Evolutionary conservation across 2,329 filamentous ascomycete species (phyloP), one percentile per base, ranked within the genome.

Genomic region (Scolecobasidium constrictum): DNA sequence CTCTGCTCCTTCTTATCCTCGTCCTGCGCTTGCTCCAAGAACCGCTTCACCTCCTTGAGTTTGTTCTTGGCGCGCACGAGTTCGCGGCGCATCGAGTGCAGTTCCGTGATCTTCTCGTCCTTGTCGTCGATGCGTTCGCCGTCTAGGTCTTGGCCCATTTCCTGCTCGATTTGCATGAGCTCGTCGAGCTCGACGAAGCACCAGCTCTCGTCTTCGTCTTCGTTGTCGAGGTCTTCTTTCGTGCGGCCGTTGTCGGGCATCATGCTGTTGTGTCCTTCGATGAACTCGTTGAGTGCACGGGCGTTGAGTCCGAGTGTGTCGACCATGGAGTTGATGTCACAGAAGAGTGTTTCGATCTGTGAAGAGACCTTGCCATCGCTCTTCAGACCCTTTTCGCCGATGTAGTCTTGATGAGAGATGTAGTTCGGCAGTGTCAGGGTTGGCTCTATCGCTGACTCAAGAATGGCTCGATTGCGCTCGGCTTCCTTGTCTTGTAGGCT

Each of bases 271-370:
- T 93, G 83, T 5, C 81, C 85, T 43, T 75, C 70, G 35, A 88
- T 61, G 52, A 74, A 81, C 0, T 70, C 66, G 16, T 68, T 61
- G 34, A 81, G 53, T 5, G 72, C 78, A 13, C 90, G 75, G 4
- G 84, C 78, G 56, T 96, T 96, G 39, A 95, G 73, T 7, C 90
- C 90, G 33, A 96, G 67, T 0, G 85, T 90, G 53, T 95, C 86
- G 35, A 98, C 80, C 92, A 96, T 98, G 11, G 84, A 84, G 59
- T 92, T 90, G 57, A 90, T 84, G 53, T 90, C 85, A 35, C 82
- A 75, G 58, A 85, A 92, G 40, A 72, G 55, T 40, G 62, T 62
- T 52, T 73, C 67, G 44, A 73, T 68, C 50, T 70, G 61, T 19
- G 63, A 67, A 20, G 64, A 58, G 35, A 60, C 53, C 26, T 31